Evolutionary conservation across 495 filamentous ascomycete species (phyloP).

Genomic region (Neurospora sp.): DNA sequence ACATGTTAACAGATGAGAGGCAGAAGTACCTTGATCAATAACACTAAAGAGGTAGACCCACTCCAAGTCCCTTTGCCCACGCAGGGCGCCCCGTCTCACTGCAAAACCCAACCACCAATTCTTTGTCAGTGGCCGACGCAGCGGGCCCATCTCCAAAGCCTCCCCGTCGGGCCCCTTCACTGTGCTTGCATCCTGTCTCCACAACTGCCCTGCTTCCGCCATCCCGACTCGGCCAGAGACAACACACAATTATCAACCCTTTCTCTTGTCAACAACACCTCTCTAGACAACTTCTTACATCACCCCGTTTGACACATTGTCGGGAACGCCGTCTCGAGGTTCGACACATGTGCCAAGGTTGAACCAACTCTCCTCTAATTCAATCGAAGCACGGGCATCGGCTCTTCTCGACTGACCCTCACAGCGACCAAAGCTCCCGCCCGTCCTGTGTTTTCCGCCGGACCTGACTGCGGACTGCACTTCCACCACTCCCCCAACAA

Average conservation of each 20-base stretch:
- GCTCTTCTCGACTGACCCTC: not conserved
- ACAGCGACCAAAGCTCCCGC: not conserved
- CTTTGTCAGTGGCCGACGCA: constrained; percentile 7
- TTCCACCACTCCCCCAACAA: not conserved
- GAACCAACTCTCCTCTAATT: not conserved
- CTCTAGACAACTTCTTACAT: not conserved
- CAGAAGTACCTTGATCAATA: not conserved
- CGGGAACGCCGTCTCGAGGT: not conserved
- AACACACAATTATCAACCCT: not conserved
- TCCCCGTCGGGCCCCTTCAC: not conserved
- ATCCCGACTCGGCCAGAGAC: not conserved
- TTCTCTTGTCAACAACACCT: not conserved
- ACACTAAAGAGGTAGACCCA: not conserved
- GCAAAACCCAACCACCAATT: constrained; percentile 14
- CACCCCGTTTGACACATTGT: not conserved
- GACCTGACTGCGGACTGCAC: not conserved
- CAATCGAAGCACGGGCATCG: not conserved
- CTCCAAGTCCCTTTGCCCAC: not conserved
- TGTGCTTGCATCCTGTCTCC: constrained; percentile 1
- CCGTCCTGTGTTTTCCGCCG: not conserved
- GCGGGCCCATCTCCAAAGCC: not conserved
- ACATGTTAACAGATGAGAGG: not conserved
- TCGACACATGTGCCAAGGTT: not conserved
- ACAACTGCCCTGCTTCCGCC: not conserved
- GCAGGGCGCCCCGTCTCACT: not conserved